Evolutionary conservation across 225 moss, liverwort and hornwort species (phyloP), one percentile per base, ranked within the genome.

Genomic region (Straminergon stramineum): DNA sequence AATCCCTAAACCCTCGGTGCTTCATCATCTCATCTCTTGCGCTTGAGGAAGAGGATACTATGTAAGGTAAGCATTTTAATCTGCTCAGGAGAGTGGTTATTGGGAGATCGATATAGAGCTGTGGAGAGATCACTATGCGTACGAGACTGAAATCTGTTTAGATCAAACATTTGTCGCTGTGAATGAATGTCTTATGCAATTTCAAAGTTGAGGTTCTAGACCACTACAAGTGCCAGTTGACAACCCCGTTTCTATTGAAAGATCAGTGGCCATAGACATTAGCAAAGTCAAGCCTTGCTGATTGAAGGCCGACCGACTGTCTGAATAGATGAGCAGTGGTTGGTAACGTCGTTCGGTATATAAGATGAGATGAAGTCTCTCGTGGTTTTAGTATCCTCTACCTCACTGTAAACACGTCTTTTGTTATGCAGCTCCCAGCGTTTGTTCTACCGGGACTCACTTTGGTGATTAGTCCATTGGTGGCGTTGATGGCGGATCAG

Each of bases 401-500:
- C 13, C 56, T 43, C 13, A 55, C n/a, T 76, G 31, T 18, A 30
- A 53, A 43, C 11, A 41, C 68, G 15, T 63, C 26, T 61, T 79
- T 63, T 74, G 43, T 63, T 35, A 20, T 91, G 90, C 91, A 94
- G 94, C 91, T 98, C 41, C 97, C 98, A 58, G 96, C 97, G 66
- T 96, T 93, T 84, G 56, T 98, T 68, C 85, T 98, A 65, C 95
- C 97, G 24, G 98, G 98, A 56, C 89, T 98, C 56, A 96, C 95
- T 43, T 87, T 98, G 89, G 98, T 97, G 85, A 96, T 98, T 87
- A 98, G 96, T 95, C 98, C 98, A 34, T 89, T 98, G 87, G 92
- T 96, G 84, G 98, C 98, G 41, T 94, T 98, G 89, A 98, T 98
- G 98, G 92, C 92, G 89, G 98, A 98, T 86, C 98, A 98, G 90